Percentiles rank a stretch among this genome's conserved stretches.
Evolutionary conservation across 148 eudicot genomes (phyloP).

Genomic region (Chenopodium album): DNA sequence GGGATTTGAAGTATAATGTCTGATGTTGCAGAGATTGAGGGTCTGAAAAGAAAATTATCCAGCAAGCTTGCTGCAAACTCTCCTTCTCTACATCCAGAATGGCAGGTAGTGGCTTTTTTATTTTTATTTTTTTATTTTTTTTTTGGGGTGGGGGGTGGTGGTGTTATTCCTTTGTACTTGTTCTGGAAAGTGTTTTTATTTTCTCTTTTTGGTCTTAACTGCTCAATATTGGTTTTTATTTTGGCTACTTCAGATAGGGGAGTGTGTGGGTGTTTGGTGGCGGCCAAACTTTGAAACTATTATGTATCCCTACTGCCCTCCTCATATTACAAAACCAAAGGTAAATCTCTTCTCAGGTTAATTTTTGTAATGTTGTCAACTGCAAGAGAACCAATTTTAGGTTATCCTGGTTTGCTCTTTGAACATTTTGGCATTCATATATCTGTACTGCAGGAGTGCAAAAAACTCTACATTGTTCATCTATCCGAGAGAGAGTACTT

Average conservation of each 20-base stretch:
- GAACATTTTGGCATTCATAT: background rate
- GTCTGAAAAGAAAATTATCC: constrained; percentile 66
- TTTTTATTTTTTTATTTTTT: too few relatives aligned
- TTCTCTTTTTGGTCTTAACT: too few relatives aligned
- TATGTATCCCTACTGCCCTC: constrained; percentile 85
- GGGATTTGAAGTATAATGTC: background rate
- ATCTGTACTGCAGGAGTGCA: constrained; percentile 63
- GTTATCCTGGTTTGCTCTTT: background rate
- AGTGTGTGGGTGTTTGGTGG: constrained; percentile 87
- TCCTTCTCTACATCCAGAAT: constrained; percentile 65
- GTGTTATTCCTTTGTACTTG: background rate
- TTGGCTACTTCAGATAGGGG: constrained; percentile 62
- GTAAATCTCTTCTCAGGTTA: constrained; percentile 25
- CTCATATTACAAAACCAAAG: constrained; percentile 78
- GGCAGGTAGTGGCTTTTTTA: constrained; percentile 54
- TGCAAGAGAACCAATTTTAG: background rate
- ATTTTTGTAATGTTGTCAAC: background rate
- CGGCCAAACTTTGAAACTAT: constrained; percentile 71
- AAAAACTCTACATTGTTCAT: constrained; percentile 66
- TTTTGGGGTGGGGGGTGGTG: too few relatives aligned
- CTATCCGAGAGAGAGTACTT: constrained; percentile 63
- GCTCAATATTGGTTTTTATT: background rate
- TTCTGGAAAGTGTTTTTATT: background rate
- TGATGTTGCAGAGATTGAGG: constrained; percentile 59
- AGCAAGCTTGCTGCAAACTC: constrained; percentile 71